Base-by-base conservation (phyloP, 2,329 filamentous ascomycete genomes). In the Corynespora cassiicola region DNA sequence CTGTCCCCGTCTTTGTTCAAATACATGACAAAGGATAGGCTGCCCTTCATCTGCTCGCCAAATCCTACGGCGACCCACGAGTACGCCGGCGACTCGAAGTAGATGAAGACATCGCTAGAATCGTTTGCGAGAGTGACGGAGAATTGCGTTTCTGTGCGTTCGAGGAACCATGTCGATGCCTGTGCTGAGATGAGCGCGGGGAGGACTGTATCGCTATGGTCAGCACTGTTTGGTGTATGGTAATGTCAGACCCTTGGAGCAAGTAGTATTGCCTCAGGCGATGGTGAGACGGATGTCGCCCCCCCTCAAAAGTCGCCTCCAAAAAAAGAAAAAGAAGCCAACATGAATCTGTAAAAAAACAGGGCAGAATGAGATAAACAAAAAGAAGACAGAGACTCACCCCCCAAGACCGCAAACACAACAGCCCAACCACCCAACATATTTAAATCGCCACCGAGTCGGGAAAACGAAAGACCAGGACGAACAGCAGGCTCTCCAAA, bases 51-150 rank as follows among this genome's bases (percentile, higher is more conserved):
- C 34, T 56, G 50, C 21, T 49, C 51, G 4, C 73, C 73, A 42
- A 75, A 69, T 2, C 73, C 73, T 10, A 74, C 62, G 3, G 61
- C 71, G 7, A 73, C 65, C 73, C 73, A 76, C 4, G 70, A 70
- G 35, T 69, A 66, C 10, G 61, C 61, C 6, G 68, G 63, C n/a
- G 46, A 56, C 2, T 58, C 46, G 23, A 65, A 61, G 51, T 64
- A 64, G 8, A 68, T 55, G 38, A 50, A 63, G 8, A 68, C 50
- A 56, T 68, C 63, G n/a, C 41, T 50, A 2, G 62, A 61, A 32
- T 62, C 51, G 9, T 61, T 57, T 6, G 61, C 59, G 25, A 68
- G 34, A 18, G 61, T 66, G 34, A 68, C 12, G 8, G 63, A 66
- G 49, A 68, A 68, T 22, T 65, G 61, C 3, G 63, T 68, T 41